Conservation (phyloP, 1,284 basidiomycete genomes). For the Heimioporus retisporus region DNA sequence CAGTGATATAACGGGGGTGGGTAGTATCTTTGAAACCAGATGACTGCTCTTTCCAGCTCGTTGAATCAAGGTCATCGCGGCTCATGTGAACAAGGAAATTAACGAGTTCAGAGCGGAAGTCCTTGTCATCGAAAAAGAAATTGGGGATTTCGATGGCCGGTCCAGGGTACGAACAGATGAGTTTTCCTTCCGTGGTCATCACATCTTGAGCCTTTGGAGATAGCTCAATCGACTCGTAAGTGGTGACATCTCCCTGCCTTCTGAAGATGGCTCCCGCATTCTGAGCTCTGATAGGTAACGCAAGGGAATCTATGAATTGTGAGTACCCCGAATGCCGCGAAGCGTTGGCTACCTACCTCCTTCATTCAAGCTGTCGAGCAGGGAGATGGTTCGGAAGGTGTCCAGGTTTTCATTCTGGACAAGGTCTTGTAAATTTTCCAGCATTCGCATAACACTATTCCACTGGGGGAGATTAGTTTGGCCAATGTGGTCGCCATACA, state of each 20-base stretch:
- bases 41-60: too few species aligned
- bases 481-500: constrained; percentile 8
- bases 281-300: constrained; percentile 44
- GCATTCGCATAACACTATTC: constrained; percentile 11
- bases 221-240: constrained; percentile 47
- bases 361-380: constrained; percentile 20
- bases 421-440: constrained; percentile 13
- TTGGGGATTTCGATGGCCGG: constrained; percentile 39
- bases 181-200: constrained; percentile 40
- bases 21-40: too few species aligned
- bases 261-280: constrained; percentile 47
- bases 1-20: constrained; percentile 45
- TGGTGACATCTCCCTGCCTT: constrained; percentile 19
- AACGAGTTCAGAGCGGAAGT: constrained; percentile 37
- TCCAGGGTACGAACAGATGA: constrained; percentile 47
- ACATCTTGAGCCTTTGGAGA: too few species aligned
- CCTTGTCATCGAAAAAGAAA: constrained; percentile 24
- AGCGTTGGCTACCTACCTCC: constrained; percentile 23
- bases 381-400: not conserved
- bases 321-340: not conserved
- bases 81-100: too few species aligned
- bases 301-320: constrained; percentile 27
- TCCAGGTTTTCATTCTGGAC: constrained; percentile 9
- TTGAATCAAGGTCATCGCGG: constrained; percentile 29
- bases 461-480: constrained; percentile 12